A percentile compares a stretch with the other conserved stretches of the same genome.
Conservation (phyloP, 2,329 filamentous ascomycete genomes). For the Neoascochyta sp. region DNA sequence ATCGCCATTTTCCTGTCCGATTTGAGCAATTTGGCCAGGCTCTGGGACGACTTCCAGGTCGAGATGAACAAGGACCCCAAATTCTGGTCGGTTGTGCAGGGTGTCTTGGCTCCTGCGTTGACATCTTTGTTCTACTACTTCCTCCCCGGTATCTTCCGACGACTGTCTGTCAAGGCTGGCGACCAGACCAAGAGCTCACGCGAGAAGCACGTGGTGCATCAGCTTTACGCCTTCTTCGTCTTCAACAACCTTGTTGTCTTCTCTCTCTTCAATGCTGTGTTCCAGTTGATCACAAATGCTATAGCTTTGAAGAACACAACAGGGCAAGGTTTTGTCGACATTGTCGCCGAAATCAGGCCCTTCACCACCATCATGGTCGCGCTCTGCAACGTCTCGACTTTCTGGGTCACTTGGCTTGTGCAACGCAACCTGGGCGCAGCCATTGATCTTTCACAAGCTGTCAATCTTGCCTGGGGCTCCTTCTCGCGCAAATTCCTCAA, state of each 20-base stretch:
- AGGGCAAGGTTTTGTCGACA: too few relatives aligned
- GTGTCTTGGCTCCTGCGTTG: slow-evolving; percentile 82
- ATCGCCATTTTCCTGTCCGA: slow-evolving; percentile 94
- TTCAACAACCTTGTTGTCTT: slow-evolving; percentile 97
- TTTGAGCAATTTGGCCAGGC: slow-evolving; percentile 69
- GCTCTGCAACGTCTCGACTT: slow-evolving; percentile 77
- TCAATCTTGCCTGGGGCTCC: slow-evolving; percentile 79
- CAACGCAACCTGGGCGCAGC: slow-evolving; percentile 91
- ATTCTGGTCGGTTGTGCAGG: slow-evolving; percentile 85
- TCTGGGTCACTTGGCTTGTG: slow-evolving; percentile 75
- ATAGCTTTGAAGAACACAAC: slow-evolving; percentile 53
- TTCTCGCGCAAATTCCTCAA: slow-evolving; percentile 79
- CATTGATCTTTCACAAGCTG: slow-evolving; percentile 87
- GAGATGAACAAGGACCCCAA: slow-evolving; percentile 60
- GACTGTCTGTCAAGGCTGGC: slow-evolving; percentile 75
- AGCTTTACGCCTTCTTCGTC: slow-evolving; percentile 92
- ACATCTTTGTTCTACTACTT: slow-evolving; percentile 84
- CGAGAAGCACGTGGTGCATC: slow-evolving; percentile 84
- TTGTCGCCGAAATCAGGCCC: slow-evolving; percentile 62
- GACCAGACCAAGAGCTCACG: slow-evolving; percentile 89
- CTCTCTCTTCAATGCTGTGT: slow-evolving; percentile 82
- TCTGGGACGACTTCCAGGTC: slow-evolving; percentile 72
- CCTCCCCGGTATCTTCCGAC: slow-evolving; percentile 86
- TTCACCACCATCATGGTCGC: slow-evolving; percentile 65
- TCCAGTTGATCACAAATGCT: slow-evolving; percentile 56